Conservation (phyloP, 257 asterid species). For the Primulina tabacum region DNA sequence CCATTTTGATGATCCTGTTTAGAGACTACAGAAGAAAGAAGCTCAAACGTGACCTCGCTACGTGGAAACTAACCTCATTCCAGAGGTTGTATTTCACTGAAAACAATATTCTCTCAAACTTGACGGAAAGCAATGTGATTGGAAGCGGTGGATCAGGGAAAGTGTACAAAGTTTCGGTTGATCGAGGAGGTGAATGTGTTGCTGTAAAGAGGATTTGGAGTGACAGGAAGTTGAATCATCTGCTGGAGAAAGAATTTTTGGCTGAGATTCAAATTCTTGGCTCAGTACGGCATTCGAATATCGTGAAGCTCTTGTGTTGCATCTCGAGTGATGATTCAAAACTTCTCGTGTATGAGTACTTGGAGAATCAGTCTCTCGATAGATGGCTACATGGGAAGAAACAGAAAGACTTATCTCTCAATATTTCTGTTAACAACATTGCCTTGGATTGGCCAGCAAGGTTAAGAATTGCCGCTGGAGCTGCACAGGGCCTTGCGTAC, state of each 20-base stretch:
- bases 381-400: conserved; percentile 46
- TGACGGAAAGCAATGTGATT: conserved; percentile 42
- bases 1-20: conserved; percentile 29
- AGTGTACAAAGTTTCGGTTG: conserved; percentile 43
- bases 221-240: conserved; percentile 28
- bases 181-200: conserved; percentile 29
- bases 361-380: conserved; percentile 56
- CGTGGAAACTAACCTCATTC: conserved; percentile 81
- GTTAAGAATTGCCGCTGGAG: conserved; percentile 45
- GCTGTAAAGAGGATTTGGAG: conserved; percentile 55
- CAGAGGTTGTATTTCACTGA: conserved; percentile 53
- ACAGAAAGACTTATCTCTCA: conserved; percentile 21
- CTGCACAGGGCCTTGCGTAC: conserved; percentile 54
- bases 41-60: conserved; percentile 44
- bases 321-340: conserved; percentile 41
- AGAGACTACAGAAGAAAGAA: conserved; percentile 59
- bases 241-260: conserved; percentile 47
- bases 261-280: conserved; percentile 52
- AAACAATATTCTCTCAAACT: conserved; percentile 32
- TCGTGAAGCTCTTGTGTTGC: conserved; percentile 60
- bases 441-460: conserved; percentile 50
- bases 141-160: conserved; percentile 57
- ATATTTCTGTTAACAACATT: conserved; percentile 5
- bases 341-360: conserved; percentile 51
- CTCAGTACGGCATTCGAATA: conserved; percentile 44